Evolutionary conservation across 768 basidiomycete species (phyloP).

Genomic region (Clitopilus passeckerianus): DNA sequence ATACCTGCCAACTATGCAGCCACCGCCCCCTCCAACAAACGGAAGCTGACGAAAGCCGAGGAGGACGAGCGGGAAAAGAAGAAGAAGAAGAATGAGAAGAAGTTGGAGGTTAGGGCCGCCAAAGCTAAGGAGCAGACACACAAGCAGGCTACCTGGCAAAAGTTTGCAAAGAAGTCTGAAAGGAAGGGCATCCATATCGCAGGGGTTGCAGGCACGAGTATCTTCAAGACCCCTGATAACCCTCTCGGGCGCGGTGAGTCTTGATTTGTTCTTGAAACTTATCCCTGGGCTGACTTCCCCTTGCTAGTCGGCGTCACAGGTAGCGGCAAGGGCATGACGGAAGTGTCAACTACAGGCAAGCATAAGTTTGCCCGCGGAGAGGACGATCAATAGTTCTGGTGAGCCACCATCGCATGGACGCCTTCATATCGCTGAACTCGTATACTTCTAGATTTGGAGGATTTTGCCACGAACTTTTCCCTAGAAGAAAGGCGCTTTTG

Average conservation of each 20-base stretch:
- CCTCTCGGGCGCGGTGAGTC: constrained; percentile 75
- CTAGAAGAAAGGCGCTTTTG: not conserved
- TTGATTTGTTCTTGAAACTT: constrained; percentile 13
- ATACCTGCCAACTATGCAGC: constrained; percentile 56
- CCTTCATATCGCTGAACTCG: no score
- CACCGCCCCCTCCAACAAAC: constrained; percentile 52
- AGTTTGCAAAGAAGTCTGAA: constrained; percentile 92
- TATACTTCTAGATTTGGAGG: no score
- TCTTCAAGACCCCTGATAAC: constrained; percentile 93
- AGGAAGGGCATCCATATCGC: constrained; percentile 92
- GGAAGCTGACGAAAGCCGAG: constrained; percentile 74
- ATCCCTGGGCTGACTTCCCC: constrained; percentile 14
- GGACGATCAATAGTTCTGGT: not conserved
- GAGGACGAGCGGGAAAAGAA: constrained; percentile 86
- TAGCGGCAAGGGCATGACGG: constrained; percentile 87
- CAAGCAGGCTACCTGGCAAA: constrained; percentile 89
- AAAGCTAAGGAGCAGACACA: constrained; percentile 85
- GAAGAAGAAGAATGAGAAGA: constrained; percentile 96
- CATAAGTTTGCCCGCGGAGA: constrained; percentile 54
- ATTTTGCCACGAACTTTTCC: not conserved
- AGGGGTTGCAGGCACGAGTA: constrained; percentile 82
- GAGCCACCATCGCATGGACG: not conserved
- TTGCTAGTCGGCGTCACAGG: constrained; percentile 82
- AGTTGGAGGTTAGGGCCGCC: constrained; percentile 73
- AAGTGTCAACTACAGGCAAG: constrained; percentile 59